Conservation (phyloP, 768 basidiomycete genomes). For the Mycena amicta region DNA sequence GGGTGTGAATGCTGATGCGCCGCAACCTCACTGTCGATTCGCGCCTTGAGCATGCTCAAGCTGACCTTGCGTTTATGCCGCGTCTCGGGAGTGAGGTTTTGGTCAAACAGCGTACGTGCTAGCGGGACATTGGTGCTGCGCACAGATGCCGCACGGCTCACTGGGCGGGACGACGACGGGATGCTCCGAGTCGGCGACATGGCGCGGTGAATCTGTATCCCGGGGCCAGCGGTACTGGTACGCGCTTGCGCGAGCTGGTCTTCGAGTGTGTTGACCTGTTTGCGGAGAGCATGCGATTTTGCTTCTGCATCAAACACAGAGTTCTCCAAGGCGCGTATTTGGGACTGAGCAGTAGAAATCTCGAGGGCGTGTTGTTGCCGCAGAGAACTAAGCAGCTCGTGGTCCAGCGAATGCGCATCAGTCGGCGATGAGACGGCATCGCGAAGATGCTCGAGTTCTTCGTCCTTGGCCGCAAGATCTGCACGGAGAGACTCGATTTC, state of each 20-base stretch:
- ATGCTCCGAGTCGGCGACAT: slow-evolving; percentile 49
- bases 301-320: slow-evolving; percentile 74
- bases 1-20: slow-evolving; percentile 40
- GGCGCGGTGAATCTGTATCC: too few species aligned
- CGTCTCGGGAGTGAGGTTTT: slow-evolving; percentile 71
- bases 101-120: slow-evolving; percentile 66
- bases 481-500: slow-evolving; percentile 72
- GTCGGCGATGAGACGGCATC: slow-evolving; percentile 46
- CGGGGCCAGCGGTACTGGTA: too few species aligned
- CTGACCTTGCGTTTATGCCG: slow-evolving; percentile 82
- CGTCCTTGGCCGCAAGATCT: slow-evolving; percentile 63
- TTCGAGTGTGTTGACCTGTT: slow-evolving; percentile 65
- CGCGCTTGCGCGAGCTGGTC: slow-evolving; percentile 60
- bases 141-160: slow-evolving; percentile 45
- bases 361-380: slow-evolving; percentile 80
- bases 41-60: slow-evolving; percentile 86
- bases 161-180: slow-evolving; percentile 43
- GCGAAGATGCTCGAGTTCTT: slow-evolving; percentile 65
- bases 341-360: slow-evolving; percentile 77
- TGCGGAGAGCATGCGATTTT: slow-evolving; percentile 65
- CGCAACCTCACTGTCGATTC: slow-evolving; percentile 80
- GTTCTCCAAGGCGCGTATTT: slow-evolving; percentile 76
- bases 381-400: slow-evolving; percentile 71
- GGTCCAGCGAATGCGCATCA: slow-evolving; percentile 60
- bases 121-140: slow-evolving; percentile 41